phyloP scores from a whole-genome alignment of 1,139 yeast species.

The Zhuliangozyma parablackwelliae region DNA sequence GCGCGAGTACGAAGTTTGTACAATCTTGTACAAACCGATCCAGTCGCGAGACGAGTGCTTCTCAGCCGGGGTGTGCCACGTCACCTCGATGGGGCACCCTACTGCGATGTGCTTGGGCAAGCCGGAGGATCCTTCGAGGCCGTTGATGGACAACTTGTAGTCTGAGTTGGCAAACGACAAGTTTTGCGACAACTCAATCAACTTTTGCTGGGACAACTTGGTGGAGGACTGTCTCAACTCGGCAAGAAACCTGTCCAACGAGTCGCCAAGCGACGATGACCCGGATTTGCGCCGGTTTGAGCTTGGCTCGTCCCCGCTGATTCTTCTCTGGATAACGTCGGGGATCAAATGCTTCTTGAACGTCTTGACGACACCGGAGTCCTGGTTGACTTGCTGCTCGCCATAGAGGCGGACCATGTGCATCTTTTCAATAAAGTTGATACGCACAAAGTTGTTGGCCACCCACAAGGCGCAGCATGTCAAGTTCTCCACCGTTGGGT shows the following conservation, averaged over 20 bases:
- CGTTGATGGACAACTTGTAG: slow-evolving; percentile 24
- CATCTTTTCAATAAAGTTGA: slow-evolving; percentile 71
- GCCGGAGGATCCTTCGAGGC: slow-evolving; percentile 16
- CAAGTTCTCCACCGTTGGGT: slow-evolving; percentile 54
- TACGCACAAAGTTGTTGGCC: slow-evolving; percentile 58
- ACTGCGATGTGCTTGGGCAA: slow-evolving; percentile 25
- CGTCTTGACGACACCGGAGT: slow-evolving; percentile 67
- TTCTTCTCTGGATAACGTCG: slow-evolving; percentile 33
- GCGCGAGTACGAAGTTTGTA: slow-evolving; percentile 57
- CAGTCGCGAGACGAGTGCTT: slow-evolving; percentile 52
- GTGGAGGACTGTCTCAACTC: slow-evolving; percentile 33
- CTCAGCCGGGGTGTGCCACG: slow-evolving; percentile 51
- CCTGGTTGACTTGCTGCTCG: slow-evolving; percentile 52
- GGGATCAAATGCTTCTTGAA: slow-evolving; percentile 49
- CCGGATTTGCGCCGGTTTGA: slow-evolving; percentile 18
- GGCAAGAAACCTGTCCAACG: slow-evolving; percentile 37
- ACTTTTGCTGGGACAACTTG: slow-evolving; percentile 33
- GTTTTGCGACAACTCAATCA: slow-evolving; percentile 39
- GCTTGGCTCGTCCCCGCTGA: slow-evolving; percentile 17
- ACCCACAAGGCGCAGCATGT: slow-evolving; percentile 67
- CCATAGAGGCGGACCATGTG: slow-evolving; percentile 83
- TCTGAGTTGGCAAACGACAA: slow-evolving; percentile 37
- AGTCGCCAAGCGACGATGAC: slow-evolving; percentile 27
- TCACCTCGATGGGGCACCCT: slow-evolving; percentile 54
- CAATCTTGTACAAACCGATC: slow-evolving; percentile 72